Base-by-base conservation (phyloP, 345 rosid genomes). In the Citrus sp. region DNA sequence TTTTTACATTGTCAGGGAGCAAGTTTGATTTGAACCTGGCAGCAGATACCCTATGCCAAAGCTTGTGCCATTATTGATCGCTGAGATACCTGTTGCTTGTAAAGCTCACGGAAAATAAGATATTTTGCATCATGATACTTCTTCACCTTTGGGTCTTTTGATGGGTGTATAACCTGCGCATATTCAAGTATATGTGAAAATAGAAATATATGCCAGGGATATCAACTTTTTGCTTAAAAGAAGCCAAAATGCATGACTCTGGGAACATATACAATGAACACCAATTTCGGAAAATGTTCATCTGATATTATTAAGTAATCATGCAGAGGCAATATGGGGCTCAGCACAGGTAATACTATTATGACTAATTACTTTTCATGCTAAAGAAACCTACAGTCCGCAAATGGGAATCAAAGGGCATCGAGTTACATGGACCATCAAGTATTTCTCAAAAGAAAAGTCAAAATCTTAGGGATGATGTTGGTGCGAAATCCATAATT, bases 71-170 rank as follows among this genome's bases (percentile, higher is more conserved):
- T 89, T 77, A 86, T 84, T 9, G 91, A 84, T 60, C 94, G 95
- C 61, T 89, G 98, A 72, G 88, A 87, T 64, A 94, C 79, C 84
- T 94, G 98, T 80, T 89, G 93, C 81, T 89, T 84, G 34, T 94
- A 89, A 40, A 96, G 97, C 38, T 90, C 88, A 13, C 89, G 88
- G 87, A 94, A 94, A 27, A 94, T 88, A 9, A 54, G 81, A 85
- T 94, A 92, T 83, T 95, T 95, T 65, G 98, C 98, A 61, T 94
- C 92, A 5, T 95, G 99, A 79, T 91, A 95, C 87, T 92, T 91
- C 90, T 89, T 95, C 81, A 94, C 87, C 85, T 87, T 92, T 4
- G 89, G 87, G 77, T 95, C 90, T 80, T 82, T 80, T 63, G 96
- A 89, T 77, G 99, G 98, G 77, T 88, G 88, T 70, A 95, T 87